Evolutionary conservation across 305 asterid genomes (phyloP), one percentile per base, ranked within the genome.

Genomic region (Fraxinus baroniana): DNA sequence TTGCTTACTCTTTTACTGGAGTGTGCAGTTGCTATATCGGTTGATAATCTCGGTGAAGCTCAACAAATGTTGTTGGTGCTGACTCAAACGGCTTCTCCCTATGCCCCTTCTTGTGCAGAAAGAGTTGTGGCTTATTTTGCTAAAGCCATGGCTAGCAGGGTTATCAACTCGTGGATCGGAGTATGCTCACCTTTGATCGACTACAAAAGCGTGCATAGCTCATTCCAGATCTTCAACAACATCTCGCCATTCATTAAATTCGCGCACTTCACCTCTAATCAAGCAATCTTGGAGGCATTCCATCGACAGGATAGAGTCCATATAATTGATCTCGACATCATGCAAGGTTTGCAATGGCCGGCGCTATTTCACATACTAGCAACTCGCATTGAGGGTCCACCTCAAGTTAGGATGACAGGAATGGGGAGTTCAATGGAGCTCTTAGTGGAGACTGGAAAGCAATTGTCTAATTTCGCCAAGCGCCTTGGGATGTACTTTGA

Each of bases 341-440:
- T 92, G 98, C 98, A 94, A 81, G 98, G 97, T 55, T 76, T 91
- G 79, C 98, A 92, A 78, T 94, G 98, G 98, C 97, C 97, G 0
- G 96, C 98, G 4, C 76, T 92, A 4, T 92, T 94, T 57, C 97
- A 94, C 85, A 90, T 94, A 35, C 91, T 94, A 4, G 92, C 96
- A 5, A 92, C 93, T 0, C 88, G 97, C 15, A 76, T 90, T 4
- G 95, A 90, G 83, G 98, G 98, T 0, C 92, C 97, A 1, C 97
- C 96, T 17, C 90, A 64, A 17, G 85, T 94, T 4, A 89, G 91
- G 24, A 83, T 94, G 92, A 94, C 97, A 0, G 98, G 96, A 10
- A 74, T 92, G 79, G 97, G 96, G 3, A 76, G 84, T 46, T 88
- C 92, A 1, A 82, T 84, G 82, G 95, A 90, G 55, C 78, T 89